Evolutionary conservation across 2,329 filamentous ascomycete genomes (phyloP), one percentile per base, ranked within the genome.

Genomic region (Colletotrichum tropicicola): DNA sequence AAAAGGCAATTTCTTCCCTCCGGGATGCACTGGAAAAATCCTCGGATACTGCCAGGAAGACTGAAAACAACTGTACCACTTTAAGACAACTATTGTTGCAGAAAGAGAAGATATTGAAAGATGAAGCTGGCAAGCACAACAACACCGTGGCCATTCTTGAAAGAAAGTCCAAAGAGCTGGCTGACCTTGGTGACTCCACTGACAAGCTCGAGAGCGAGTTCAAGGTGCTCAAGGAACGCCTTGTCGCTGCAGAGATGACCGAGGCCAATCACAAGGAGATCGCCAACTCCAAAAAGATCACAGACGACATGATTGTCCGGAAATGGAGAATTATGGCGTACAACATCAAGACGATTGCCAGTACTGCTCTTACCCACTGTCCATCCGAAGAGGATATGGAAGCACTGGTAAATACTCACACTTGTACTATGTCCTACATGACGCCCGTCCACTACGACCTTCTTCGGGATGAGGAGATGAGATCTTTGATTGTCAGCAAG

Each of bases 261-360:
- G 32, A 17, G 19, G 27, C 30, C 30, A 15, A 25, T 19, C n/a
- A 32, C 1, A 27, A 37, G 28, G 37, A 17, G 4, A 5, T 70
- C 0, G 69, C 60, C 17, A 65, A 68, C 6, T 44, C 66, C 0
- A 4, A 8, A 0, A 73, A 73, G 32, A 2, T 25, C 13, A 59
- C 64, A 0, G 72, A 73, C 3, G 53, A 66, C 10, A n/a, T 13
- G 0, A 52, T 74, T 2, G 3, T 5, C 1, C 35, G 30, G 7
- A 53, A 66, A 4, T 74, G 70, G 72, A 65, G 28, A 3, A 39
- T 47, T 5, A 49, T 74, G 5, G 1, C 8, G 3, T 73, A 69
- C 27, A 70, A 65, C 13, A 68, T 73, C 1, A 53, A 52, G 3
- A 44, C 13, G 0, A 8, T 74, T 2, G 68, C 65, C 3, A 17